Evolutionary conservation across 352 stramenopile species (phyloP).

Genomic region (Halophytophthora polymorphica): DNA sequence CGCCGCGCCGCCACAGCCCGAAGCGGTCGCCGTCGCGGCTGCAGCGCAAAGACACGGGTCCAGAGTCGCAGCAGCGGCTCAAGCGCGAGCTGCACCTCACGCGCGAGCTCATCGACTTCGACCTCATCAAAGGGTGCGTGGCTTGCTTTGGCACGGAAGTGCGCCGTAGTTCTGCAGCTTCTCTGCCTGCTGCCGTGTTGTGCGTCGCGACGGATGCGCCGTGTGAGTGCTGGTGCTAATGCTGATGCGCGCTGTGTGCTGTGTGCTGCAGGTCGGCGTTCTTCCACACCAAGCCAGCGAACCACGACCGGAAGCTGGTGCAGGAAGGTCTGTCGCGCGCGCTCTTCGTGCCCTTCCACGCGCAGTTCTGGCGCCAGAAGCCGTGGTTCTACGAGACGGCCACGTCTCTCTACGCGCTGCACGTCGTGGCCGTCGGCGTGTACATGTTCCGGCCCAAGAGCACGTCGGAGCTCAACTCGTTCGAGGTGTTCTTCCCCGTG

Average conservation of each 20-base stretch:
- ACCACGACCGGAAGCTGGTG: conserved; percentile 77
- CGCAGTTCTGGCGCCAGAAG: conserved; percentile 74
- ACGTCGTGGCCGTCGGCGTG: conserved; percentile 37
- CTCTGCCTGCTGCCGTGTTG: background rate
- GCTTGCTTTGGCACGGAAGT: background rate
- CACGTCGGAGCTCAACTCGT: conserved; percentile 55
- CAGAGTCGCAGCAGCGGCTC: conserved; percentile 37
- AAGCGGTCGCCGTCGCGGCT: conserved; percentile 30
- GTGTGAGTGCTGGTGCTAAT: background rate
- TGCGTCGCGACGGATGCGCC: background rate
- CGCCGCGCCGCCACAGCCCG: conserved; percentile 16
- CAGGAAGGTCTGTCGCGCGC: conserved; percentile 64
- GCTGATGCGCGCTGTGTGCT: background rate
- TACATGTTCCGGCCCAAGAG: conserved; percentile 48
- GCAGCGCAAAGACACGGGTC: conserved; percentile 39
- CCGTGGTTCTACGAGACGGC: conserved; percentile 61
- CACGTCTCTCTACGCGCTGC: conserved; percentile 58
- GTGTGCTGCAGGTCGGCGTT: conserved; percentile 52
- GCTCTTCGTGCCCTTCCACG: conserved; percentile 73
- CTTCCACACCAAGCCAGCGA: conserved; percentile 83
- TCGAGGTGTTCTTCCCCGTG: conserved; percentile 66
- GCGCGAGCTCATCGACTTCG: conserved; percentile 83
- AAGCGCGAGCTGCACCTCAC: conserved; percentile 63
- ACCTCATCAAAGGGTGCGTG: conserved; percentile 80
- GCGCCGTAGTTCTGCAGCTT: conserved; percentile 1